phyloP scores from a whole-genome alignment of 768 basidiomycete species.

The Lenzites betulinus region DNA sequence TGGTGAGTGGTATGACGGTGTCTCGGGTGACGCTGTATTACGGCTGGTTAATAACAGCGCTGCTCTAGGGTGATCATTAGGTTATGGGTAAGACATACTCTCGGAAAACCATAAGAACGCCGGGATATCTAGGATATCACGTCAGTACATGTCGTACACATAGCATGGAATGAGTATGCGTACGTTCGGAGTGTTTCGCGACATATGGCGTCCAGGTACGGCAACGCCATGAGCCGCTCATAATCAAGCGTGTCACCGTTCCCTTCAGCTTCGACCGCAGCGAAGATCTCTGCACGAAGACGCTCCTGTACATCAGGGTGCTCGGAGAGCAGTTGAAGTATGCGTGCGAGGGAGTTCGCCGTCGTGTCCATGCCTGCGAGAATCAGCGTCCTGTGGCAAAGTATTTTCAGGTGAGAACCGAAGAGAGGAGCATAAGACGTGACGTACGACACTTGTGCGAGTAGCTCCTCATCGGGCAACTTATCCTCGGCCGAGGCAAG shows the following conservation, averaged over 20 bases:
- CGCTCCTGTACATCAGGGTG: no score
- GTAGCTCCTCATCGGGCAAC: slow-evolving; percentile 28
- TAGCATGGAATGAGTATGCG: neutral
- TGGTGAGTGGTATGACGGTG: slow-evolving; percentile 42
- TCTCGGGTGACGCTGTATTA: slow-evolving; percentile 42
- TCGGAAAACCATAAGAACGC: slow-evolving; percentile 10
- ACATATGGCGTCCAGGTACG: slow-evolving; percentile 34
- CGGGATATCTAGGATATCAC: slow-evolving; percentile 2
- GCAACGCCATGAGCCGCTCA: slow-evolving; percentile 30
- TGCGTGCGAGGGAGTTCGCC: no score
- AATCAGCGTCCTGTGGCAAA: slow-evolving; percentile 23
- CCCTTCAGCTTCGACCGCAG: slow-evolving; percentile 8
- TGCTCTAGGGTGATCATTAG: neutral
- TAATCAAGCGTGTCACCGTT: slow-evolving; percentile 25
- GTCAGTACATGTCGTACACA: neutral
- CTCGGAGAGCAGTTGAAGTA: no score
- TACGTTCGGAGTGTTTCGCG: slow-evolving; percentile 29
- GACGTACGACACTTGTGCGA: slow-evolving; percentile 30
- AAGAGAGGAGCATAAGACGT: neutral
- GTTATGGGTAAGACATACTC: slow-evolving; percentile 1
- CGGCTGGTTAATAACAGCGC: neutral
- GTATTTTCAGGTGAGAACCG: neutral
- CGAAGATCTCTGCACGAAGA: slow-evolving; percentile 30
- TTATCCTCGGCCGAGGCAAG: slow-evolving; percentile 24
- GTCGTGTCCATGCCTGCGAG: no score